Conservation (phyloP, 441 rosid genomes). For the Eutrema salsugineum region DNA sequence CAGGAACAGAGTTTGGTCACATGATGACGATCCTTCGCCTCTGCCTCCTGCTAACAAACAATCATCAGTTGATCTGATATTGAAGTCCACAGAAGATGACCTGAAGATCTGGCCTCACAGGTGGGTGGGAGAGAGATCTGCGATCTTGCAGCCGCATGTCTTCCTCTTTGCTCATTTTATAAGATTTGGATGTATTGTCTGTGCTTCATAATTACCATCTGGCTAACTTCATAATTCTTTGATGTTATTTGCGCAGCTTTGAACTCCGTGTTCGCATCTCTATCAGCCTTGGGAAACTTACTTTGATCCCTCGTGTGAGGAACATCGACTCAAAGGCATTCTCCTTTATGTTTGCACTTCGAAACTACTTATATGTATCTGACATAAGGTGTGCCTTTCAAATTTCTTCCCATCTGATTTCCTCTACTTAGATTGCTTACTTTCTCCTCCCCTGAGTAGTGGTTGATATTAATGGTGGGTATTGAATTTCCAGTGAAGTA, state of each 20-base stretch:
- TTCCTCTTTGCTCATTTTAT: not conserved
- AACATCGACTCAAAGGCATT: conserved; percentile 61
- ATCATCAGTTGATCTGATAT: conserved; percentile 51
- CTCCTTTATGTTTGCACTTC: conserved; percentile 55
- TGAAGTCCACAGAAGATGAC: conserved; percentile 58
- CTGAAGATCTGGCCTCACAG: conserved; percentile 59
- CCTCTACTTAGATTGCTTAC: not conserved
- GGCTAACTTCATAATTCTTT: conserved; percentile 2
- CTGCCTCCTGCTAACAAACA: conserved; percentile 48
- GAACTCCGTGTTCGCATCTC: conserved; percentile 67
- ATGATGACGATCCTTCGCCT: conserved; percentile 60
- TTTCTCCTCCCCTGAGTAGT: not conserved
- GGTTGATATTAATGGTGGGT: too few species aligned
- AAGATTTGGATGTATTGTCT: not conserved
- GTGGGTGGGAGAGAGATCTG: conserved; percentile 36
- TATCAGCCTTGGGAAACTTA: conserved; percentile 60
- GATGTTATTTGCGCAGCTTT: conserved; percentile 40
- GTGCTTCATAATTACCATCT: not conserved
- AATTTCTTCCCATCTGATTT: conserved; percentile 8
- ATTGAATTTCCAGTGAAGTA: conserved; percentile 57
- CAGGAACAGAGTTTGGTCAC: conserved; percentile 53
- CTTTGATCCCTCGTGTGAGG: conserved; percentile 70
- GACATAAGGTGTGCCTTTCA: conserved; percentile 56
- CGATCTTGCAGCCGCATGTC: not conserved
- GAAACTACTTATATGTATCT: conserved; percentile 59